A percentile compares a stretch with the other conserved stretches of the same genome.
Conservation (phyloP, 192 early-diverging fungal species). For the Rhizophagus sp. region DNA sequence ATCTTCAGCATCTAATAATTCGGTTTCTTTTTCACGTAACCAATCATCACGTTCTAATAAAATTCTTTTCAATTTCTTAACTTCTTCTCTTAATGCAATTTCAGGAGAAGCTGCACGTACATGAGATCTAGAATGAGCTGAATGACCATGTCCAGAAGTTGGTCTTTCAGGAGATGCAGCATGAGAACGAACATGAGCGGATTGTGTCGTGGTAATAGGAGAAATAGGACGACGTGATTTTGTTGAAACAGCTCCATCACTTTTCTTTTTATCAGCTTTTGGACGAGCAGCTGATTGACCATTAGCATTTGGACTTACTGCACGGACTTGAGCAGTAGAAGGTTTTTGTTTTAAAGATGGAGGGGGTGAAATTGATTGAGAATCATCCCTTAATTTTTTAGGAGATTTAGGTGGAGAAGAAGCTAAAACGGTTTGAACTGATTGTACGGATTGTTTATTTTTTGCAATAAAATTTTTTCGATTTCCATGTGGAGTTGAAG, state of each 20-base stretch:
- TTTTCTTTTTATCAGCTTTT: not conserved
- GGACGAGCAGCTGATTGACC: not conserved
- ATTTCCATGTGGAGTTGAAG: constrained; percentile 9
- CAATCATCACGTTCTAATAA: not conserved
- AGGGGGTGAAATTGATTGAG: not conserved
- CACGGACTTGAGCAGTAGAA: not conserved
- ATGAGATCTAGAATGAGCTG: constrained; percentile 10
- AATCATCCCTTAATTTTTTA: constrained; percentile 10
- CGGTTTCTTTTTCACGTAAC: not conserved
- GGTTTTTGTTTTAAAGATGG: not conserved
- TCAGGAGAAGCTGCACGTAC: not conserved
- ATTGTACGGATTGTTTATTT: not conserved
- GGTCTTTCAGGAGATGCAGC: not conserved
- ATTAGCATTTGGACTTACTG: no score
- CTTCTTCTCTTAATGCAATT: not conserved
- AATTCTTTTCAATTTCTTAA: not conserved
- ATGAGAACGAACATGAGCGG: not conserved
- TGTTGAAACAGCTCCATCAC: not conserved
- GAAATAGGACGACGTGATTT: not conserved
- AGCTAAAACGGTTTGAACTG: not conserved
- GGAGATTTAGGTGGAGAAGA: not conserved
- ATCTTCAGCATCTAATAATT: constrained; percentile 7
- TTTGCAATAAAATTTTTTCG: not conserved
- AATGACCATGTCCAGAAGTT: not conserved
- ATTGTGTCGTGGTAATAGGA: not conserved